Conservation (phyloP, 768 basidiomycete genomes). For the Russula sp. region DNA sequence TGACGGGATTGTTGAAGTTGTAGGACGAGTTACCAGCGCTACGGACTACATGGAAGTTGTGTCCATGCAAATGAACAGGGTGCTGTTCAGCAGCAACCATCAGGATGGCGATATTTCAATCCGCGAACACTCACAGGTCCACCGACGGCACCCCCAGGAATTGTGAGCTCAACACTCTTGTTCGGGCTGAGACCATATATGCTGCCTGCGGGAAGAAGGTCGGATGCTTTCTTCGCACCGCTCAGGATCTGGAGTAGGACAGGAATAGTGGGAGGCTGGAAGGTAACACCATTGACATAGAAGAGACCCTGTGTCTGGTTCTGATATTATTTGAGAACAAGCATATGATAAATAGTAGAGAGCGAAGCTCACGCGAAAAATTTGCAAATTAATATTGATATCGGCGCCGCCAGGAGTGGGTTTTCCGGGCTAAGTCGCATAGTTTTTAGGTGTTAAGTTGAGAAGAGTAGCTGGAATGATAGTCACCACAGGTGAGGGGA, state of each 20-base stretch:
- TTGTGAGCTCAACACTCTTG: slow-evolving; percentile 3
- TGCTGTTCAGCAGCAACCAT: slow-evolving; percentile 2
- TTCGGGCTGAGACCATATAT: slow-evolving; percentile 4
- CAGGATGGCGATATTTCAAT: neutral
- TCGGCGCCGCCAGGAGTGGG: slow-evolving; percentile 26
- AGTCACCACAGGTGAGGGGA: slow-evolving; percentile 10
- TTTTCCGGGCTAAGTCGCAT: slow-evolving; percentile 22
- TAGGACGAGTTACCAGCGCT: slow-evolving; percentile 14
- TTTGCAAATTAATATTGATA: slow-evolving; percentile 20
- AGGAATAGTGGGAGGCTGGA: slow-evolving; percentile 10
- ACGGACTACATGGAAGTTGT: slow-evolving; percentile 24
- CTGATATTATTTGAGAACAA: neutral
- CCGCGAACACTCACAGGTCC: slow-evolving; percentile 5
- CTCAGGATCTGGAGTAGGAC: slow-evolving; percentile 18
- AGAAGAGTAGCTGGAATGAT: neutral
- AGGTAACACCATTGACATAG: neutral
- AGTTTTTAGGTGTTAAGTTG: neutral
- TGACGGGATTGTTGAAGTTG: slow-evolving; percentile 23
- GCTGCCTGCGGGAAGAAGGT: slow-evolving; percentile 10
- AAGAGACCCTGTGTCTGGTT: neutral
- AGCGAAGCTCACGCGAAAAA: slow-evolving; percentile 20
- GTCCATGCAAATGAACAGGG: slow-evolving; percentile 16
- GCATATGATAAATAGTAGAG: neutral
- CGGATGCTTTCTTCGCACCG: neutral
- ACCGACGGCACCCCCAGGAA: slow-evolving; percentile 10